These are phyloP conservation scores for Metschnikowia lochheadii DNA, from an alignment of 805 yeast genomes.

Conservation along the genomic window DNA sequence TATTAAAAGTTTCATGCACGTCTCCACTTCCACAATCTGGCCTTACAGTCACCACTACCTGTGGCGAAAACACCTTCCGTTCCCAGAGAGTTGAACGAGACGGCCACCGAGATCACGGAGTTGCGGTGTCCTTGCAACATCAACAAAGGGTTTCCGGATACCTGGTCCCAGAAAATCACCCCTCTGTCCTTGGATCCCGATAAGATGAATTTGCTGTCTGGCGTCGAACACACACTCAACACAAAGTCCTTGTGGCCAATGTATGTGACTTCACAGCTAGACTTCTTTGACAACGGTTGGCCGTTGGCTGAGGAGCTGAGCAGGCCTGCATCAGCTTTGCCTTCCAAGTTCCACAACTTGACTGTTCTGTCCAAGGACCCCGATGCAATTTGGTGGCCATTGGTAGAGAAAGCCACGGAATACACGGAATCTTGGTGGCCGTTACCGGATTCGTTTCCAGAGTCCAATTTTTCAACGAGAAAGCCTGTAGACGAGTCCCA, in stretches of 20 bases:
- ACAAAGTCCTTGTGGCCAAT: conserved; percentile 97
- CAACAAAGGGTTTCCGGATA: conserved; percentile 83
- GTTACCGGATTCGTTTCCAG: conserved; percentile 81
- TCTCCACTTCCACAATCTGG: conserved; percentile 92
- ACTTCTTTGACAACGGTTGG: conserved; percentile 26
- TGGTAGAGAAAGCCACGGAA: conserved; percentile 87
- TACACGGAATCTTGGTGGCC: conserved; percentile 97
- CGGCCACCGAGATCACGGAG: conserved; percentile 92
- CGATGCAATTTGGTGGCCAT: conserved; percentile 86
- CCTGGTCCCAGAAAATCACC: conserved; percentile 94
- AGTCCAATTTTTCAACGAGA: conserved; percentile 86
- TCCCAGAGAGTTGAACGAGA: conserved; percentile 72
- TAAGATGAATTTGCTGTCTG: conserved; percentile 83
- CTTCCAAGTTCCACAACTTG: conserved; percentile 89
- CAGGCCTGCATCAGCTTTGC: conserved; percentile 32
- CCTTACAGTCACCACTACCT: conserved; percentile 96
- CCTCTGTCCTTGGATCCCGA: conserved; percentile 97
- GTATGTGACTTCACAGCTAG: conserved; percentile 84
- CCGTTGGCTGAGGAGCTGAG: conserved; percentile 17
- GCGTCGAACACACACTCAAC: conserved; percentile 88
- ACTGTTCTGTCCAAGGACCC: conserved; percentile 96
- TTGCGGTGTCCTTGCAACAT: conserved; percentile 97
- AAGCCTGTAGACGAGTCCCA: conserved; percentile 95
- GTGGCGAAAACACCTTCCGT: conserved; percentile 88
- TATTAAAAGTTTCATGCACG: conserved; percentile 26